These are phyloP conservation scores for Parachaetomium inaequale DNA, from an alignment of 495 filamentous ascomycete species.

Conservation along the genomic window DNA sequence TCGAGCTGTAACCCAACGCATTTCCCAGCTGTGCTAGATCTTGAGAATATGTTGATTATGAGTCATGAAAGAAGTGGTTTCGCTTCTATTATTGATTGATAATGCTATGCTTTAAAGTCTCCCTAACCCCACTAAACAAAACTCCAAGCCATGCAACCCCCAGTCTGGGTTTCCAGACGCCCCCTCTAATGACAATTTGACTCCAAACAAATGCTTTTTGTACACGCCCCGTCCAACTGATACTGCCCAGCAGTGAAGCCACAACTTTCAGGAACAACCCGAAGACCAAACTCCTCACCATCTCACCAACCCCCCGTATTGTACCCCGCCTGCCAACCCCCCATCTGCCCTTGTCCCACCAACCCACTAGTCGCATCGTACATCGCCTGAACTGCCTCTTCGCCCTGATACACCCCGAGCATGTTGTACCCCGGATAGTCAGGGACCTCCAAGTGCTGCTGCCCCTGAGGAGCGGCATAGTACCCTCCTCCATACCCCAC, in stretches of 20 bases:
- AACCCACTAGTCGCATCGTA: background rate
- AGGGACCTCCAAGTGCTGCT: background rate
- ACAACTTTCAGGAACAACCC: background rate
- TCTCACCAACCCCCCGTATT: background rate
- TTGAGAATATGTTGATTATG: too few relatives aligned
- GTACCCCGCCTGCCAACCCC: constrained; percentile 4
- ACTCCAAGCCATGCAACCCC: background rate
- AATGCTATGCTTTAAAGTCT: background rate
- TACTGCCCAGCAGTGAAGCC: background rate
- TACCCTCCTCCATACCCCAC: background rate
- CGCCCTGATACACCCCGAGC: background rate
- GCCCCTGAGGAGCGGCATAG: background rate
- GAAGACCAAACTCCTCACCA: background rate
- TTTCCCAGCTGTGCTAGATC: too few relatives aligned
- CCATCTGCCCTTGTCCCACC: background rate
- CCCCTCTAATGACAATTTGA: background rate
- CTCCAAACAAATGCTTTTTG: background rate
- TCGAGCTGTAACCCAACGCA: too few relatives aligned
- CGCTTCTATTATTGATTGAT: background rate
- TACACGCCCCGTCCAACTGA: background rate
- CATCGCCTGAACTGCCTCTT: background rate
- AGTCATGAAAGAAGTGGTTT: too few relatives aligned
- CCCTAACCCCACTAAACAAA: background rate
- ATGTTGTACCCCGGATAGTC: background rate
- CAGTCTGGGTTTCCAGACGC: background rate